Conservation (phyloP, 257 asterid genomes). For the Ocimum tenuiflorum region DNA sequence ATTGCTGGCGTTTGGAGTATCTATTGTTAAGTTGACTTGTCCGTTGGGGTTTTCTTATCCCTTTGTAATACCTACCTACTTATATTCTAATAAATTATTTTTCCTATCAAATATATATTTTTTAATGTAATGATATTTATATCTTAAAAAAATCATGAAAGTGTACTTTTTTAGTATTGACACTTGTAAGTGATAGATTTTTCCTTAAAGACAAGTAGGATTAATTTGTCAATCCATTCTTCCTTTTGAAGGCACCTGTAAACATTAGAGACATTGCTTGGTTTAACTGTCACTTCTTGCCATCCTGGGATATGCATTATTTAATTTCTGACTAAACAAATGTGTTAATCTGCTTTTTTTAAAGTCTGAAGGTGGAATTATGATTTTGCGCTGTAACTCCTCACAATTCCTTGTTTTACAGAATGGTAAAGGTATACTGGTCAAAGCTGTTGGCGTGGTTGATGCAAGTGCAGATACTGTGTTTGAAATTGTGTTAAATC, state of each 20-base stretch:
- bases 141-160: background rate
- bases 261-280: background rate
- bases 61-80: background rate
- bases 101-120: background rate
- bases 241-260: constrained; percentile 1
- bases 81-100: too few species aligned
- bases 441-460: constrained; percentile 91
- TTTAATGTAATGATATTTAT: too few species aligned
- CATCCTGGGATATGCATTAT: constrained; percentile 3
- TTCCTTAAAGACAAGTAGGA: background rate
- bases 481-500: constrained; percentile 68
- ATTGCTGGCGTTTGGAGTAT: background rate
- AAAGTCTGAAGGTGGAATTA: background rate
- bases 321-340: background rate
- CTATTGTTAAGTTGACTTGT: background rate
- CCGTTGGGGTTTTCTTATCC: background rate
- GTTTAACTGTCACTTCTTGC: constrained; percentile 9
- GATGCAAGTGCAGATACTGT: constrained; percentile 92
- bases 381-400: constrained; percentile 7
- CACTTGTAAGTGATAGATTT: constrained; percentile 1
- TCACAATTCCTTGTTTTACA: constrained; percentile 26
- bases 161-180: constrained; percentile 3
- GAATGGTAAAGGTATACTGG: constrained; percentile 77
- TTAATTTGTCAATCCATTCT: background rate
- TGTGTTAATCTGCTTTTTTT: constrained; percentile 11